phyloP scores from a whole-genome alignment of 768 basidiomycete genomes.

The Trametes cinnabarina region DNA sequence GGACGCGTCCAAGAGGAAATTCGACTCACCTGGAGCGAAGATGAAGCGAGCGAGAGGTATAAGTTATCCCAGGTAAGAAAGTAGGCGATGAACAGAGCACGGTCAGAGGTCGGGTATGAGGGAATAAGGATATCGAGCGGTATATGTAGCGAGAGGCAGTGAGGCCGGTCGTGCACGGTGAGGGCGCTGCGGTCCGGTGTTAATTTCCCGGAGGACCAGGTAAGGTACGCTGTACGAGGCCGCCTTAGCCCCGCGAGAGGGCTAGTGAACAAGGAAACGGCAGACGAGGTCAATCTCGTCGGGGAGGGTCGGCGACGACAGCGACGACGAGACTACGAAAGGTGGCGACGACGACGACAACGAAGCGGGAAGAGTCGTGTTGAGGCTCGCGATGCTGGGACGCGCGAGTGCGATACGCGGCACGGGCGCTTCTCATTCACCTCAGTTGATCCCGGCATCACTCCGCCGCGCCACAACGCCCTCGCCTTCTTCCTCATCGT shows the following conservation, averaged over 20 bases:
- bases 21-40: neutral
- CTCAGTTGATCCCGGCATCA: neutral
- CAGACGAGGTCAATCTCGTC: neutral
- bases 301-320: conserved; percentile 6
- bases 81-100: neutral
- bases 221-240: neutral
- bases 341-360: neutral
- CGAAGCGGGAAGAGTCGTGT: conserved; percentile 1
- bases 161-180: neutral
- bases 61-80: conserved; percentile 4
- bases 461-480: conserved; percentile 16
- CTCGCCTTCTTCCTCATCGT: neutral
- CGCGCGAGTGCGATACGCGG: neutral
- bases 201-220: neutral
- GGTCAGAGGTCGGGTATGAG: neutral
- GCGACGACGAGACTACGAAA: conserved; percentile 1
- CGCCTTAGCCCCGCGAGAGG: neutral
- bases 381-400: conserved; percentile 1
- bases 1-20: neutral
- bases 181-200: conserved; percentile 14
- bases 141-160: neutral
- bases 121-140: conserved; percentile 7
- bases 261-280: neutral
- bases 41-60: neutral
- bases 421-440: neutral